phyloP scores from a whole-genome alignment of 2,329 filamentous ascomycete species.

The Cryphonectria naterciae region DNA sequence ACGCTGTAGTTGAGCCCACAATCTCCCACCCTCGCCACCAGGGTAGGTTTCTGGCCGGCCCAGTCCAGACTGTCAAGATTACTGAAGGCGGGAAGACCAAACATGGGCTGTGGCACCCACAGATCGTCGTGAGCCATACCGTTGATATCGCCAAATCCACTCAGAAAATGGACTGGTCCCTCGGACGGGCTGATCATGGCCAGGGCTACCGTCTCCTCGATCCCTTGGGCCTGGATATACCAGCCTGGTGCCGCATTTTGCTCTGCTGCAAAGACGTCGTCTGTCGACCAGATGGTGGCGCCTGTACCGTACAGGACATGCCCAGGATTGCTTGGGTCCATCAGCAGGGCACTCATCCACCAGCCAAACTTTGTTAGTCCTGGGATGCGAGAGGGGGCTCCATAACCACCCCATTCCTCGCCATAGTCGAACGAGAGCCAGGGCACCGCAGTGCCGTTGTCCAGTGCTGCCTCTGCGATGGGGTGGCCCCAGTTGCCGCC shows the following conservation, averaged over 20 bases:
- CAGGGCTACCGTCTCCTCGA: conserved; percentile 18
- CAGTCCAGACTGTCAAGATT: conserved; percentile 22
- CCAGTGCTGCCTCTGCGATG: conserved; percentile 10
- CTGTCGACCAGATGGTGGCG: conserved; percentile 20
- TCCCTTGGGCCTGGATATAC: conserved; percentile 20
- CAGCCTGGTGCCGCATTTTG: neutral
- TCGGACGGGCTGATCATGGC: conserved; percentile 19
- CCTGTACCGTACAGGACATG: conserved; percentile 20
- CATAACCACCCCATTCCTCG: conserved; percentile 15
- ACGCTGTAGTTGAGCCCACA: conserved; percentile 17
- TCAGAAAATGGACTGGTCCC: conserved; percentile 13
- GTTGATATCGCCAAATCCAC: conserved; percentile 21
- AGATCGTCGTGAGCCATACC: conserved; percentile 20
- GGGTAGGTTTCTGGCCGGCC: conserved; percentile 15
- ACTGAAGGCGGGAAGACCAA: conserved; percentile 16
- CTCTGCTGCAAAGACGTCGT: conserved; percentile 16
- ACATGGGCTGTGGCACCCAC: conserved; percentile 20
- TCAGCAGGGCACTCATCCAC: conserved; percentile 22
- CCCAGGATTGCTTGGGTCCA: conserved; percentile 6
- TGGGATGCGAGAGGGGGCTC: conserved; percentile 10
- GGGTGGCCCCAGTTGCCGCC: conserved; percentile 22
- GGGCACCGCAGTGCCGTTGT: conserved; percentile 17
- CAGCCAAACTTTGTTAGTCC: conserved; percentile 20
- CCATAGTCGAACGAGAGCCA: conserved; percentile 21
- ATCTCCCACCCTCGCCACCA: conserved; percentile 16